Percentiles rank a stretch among this genome's conserved stretches.
phyloP scores from a whole-genome alignment of 805 yeast genomes.

The Kockiozyma suomiensis region DNA sequence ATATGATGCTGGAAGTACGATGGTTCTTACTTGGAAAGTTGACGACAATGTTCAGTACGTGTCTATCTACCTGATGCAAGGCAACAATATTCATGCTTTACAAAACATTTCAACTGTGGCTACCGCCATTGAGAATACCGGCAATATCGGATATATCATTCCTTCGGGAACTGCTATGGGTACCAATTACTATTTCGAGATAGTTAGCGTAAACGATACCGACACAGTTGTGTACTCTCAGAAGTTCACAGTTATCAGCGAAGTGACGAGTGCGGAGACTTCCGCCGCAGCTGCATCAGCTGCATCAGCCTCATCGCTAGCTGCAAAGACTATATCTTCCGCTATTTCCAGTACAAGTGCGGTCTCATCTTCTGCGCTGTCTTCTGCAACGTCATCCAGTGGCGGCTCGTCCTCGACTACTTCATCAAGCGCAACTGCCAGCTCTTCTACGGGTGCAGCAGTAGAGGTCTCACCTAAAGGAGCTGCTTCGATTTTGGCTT shows the following conservation, averaged over 20 bases:
- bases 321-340: background rate
- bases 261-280: constrained; percentile 1
- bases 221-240: background rate
- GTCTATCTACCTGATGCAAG: constrained; percentile 5
- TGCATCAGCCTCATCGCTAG: constrained; percentile 6
- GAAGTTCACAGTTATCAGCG: background rate
- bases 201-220: background rate
- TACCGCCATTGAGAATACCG: constrained; percentile 6
- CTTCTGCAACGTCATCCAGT: background rate
- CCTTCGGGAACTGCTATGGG: constrained; percentile 3
- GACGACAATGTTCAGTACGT: background rate
- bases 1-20: constrained; percentile 3
- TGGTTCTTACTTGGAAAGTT: constrained; percentile 7
- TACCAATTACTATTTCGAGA: background rate
- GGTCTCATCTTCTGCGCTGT: background rate
- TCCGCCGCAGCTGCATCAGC: constrained; percentile 4
- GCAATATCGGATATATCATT: constrained; percentile 5
- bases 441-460: background rate
- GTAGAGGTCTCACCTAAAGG: background rate
- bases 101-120: constrained; percentile 4
- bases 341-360: background rate
- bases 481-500: background rate
- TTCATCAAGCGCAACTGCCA: background rate
- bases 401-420: background rate
- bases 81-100: background rate